Percentiles rank a stretch among this genome's conserved stretches.
Conservation (phyloP, 176 grass and related monocot species). For the Zoysia japonica region DNA sequence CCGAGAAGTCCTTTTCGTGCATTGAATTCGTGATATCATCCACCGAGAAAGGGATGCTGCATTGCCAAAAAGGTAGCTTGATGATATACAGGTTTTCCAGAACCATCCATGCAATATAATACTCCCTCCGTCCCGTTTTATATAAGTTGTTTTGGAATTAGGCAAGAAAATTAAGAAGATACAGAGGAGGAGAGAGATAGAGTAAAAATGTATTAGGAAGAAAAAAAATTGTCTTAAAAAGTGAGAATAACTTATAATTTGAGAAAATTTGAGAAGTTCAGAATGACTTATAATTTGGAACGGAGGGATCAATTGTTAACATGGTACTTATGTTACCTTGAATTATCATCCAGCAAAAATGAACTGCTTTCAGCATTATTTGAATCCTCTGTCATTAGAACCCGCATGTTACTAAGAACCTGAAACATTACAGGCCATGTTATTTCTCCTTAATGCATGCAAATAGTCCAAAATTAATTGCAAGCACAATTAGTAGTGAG, state of each 20-base stretch:
- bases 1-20: constrained; percentile 84
- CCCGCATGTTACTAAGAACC: constrained; percentile 90
- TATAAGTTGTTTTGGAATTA: too few relatives aligned
- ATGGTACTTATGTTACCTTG: constrained; percentile 49
- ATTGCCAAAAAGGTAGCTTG: constrained; percentile 17
- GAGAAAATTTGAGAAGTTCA: too few relatives aligned
- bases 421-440: constrained; percentile 36
- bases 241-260: too few relatives aligned
- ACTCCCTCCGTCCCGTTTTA: neutral
- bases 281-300: too few relatives aligned
- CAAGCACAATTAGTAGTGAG: constrained; percentile 7
- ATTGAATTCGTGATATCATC: constrained; percentile 85
- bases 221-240: too few relatives aligned
- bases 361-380: constrained; percentile 77
- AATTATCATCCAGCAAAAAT: constrained; percentile 93
- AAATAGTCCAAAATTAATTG: neutral
- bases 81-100: constrained; percentile 12
- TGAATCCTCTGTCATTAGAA: constrained; percentile 89
- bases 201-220: too few relatives aligned
- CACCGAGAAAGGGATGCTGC: constrained; percentile 94
- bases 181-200: too few relatives aligned
- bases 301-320: too few relatives aligned
- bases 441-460: neutral
- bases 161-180: too few relatives aligned
- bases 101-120: constrained; percentile 1